Percentiles rank a stretch among this genome's conserved stretches.
These are phyloP conservation scores for Actinidia arguta DNA, from an alignment of 179 eudicot species.

Conservation along the genomic window DNA sequence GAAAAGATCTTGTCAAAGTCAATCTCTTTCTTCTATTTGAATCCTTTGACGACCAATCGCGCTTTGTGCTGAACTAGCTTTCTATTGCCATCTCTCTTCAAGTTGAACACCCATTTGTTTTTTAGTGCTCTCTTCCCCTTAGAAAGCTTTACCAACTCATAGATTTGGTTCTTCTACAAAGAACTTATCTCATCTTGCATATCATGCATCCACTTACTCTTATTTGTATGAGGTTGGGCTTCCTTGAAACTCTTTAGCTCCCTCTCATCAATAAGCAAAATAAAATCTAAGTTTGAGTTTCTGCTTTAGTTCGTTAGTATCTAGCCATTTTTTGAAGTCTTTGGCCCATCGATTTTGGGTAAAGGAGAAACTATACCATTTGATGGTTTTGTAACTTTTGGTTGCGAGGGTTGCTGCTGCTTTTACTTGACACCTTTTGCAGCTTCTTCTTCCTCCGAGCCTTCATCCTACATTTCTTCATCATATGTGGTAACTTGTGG, in stretches of 20 bases:
- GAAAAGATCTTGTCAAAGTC: neutral
- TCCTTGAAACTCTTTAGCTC: neutral
- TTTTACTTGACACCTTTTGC: neutral
- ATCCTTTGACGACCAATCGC: neutral
- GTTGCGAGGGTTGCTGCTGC: neutral
- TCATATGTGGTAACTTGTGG: neutral
- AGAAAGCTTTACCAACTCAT: neutral
- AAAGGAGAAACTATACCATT: neutral
- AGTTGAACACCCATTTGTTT: neutral
- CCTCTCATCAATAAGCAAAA: constrained; percentile 6
- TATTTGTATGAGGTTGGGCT: neutral
- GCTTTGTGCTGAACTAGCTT: neutral
- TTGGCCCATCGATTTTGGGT: neutral
- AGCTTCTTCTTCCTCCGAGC: neutral
- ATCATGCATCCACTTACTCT: neutral
- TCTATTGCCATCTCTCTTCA: neutral
- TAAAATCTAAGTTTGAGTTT: neutral
- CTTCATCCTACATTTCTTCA: neutral
- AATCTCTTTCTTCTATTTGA: neutral
- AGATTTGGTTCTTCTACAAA: neutral
- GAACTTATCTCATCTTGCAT: neutral
- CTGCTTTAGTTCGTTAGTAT: no score
- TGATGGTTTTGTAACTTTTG: neutral
- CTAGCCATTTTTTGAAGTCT: no score
- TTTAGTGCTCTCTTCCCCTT: neutral